Base-by-base conservation (phyloP, 352 stramenopile species). In the Pythium aquatile region DNA sequence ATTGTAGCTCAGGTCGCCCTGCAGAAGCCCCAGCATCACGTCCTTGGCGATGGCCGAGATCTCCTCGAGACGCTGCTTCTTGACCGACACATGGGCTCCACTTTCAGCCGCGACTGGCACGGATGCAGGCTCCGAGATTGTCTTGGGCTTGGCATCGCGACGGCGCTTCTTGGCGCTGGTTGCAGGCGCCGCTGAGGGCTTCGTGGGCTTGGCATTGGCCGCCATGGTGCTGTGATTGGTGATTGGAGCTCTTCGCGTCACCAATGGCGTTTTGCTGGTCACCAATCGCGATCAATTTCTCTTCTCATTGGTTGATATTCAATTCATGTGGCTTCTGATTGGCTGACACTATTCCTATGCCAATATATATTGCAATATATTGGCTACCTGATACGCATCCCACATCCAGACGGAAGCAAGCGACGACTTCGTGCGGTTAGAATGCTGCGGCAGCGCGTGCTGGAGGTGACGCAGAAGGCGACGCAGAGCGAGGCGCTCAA, bases 51-150 rank as follows among this genome's bases (percentile, higher is more conserved):
- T 77, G 26, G 79, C 58, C 13, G 85, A 85, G 29, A 84, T 79
- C 52, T 82, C 42, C 60, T 78, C 75, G 26, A 93, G 66, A 17
- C 77, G 78, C 74, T 91, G 73, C 66, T 89, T 90, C 76, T 93
- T 93, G 54, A 14, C 61, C 28, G 61, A 66, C 11, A 66, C 66
- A 30, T 58, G 33, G 46, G 8, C 32, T 5, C 44, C 44, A 51
- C 30, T 51, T 51, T 51, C 44, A 7, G n/a, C 20, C 44, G 20
- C 44, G 6, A 57, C 29, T 7, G 39, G 30, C 7, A 20, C 24
- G 10, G 48, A 24, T 11, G 33, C 17, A 7, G 66, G 1, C 28
- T 17, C 14, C 10, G 40, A 26, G 37, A 55, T 26, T 49, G 68
- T 33, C 17, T 74, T 32, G 61, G 40, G 37, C 40, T 53, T 44